phyloP scores from a whole-genome alignment of 2,329 filamentous ascomycete genomes.

The Neofusicoccum cordaticola region DNA sequence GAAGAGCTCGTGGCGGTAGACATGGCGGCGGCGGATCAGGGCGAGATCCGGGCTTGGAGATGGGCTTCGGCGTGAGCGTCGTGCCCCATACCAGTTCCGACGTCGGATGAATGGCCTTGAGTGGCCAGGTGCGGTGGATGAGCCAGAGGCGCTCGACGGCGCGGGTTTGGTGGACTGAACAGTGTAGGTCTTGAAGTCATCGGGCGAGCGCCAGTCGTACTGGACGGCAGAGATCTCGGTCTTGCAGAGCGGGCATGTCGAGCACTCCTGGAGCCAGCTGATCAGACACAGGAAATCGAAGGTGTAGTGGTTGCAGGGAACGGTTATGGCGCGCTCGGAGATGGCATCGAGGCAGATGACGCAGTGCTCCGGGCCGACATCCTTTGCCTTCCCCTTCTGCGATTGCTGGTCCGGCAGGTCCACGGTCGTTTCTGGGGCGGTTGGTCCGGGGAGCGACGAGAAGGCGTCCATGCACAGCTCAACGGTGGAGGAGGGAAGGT shows the following conservation, averaged over 20 bases:
- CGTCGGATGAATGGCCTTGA: conserved; percentile 15
- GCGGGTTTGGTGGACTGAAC: conserved; percentile 39
- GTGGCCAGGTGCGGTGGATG: neutral
- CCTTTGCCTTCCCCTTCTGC: neutral
- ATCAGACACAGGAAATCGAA: conserved; percentile 85
- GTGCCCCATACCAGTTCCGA: neutral
- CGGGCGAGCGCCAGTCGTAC: conserved; percentile 58
- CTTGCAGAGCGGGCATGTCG: conserved; percentile 76
- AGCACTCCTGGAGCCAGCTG: conserved; percentile 73
- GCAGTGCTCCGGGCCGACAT: conserved; percentile 53
- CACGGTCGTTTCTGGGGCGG: neutral
- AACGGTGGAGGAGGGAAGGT: too few relatives aligned
- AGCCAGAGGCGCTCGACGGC: neutral
- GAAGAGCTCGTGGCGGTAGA: conserved; percentile 72
- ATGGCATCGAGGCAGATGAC: conserved; percentile 83
- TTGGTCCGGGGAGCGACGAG: neutral
- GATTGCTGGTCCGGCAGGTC: neutral
- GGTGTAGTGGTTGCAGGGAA: conserved; percentile 73
- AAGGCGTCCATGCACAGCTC: neutral
- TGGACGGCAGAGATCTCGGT: conserved; percentile 57
- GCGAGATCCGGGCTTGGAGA: conserved; percentile 35
- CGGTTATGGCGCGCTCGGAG: conserved; percentile 67
- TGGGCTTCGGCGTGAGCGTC: conserved; percentile 8
- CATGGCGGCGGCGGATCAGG: conserved; percentile 61
- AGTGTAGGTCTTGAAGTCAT: conserved; percentile 58